Percentiles rank a stretch among this genome's conserved stretches.
phyloP scores from a whole-genome alignment of 129 eudicot genomes.

The Helianthus annuus region HanXRQr2.0-SUNRISE NC_035435.2:99443584-99444083 shows the following conservation, averaged over 20 bases:
- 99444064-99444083: slow-evolving; percentile 93
- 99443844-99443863: slow-evolving; percentile 75
- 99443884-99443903: slow-evolving; percentile 79
- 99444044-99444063: slow-evolving; percentile 97
- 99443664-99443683: slow-evolving; percentile 80
- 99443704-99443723: slow-evolving; percentile 90
- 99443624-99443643: slow-evolving; percentile 85
- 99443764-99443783: slow-evolving; percentile 84
- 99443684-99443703: slow-evolving; percentile 69
- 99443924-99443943: slow-evolving; percentile 71
- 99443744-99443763: slow-evolving; percentile 92
- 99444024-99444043: slow-evolving; percentile 96
- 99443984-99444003: slow-evolving; percentile 73
- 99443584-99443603: slow-evolving; percentile 60
- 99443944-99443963: slow-evolving; percentile 66
- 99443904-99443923: slow-evolving; percentile 81
- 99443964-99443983: slow-evolving; percentile 48
- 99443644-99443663: slow-evolving; percentile 63
- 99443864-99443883: slow-evolving; percentile 78
- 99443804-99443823: slow-evolving; percentile 62
- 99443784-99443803: slow-evolving; percentile 53
- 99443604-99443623: slow-evolving; percentile 83
- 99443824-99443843: slow-evolving; percentile 63
- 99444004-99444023: slow-evolving; percentile 78
- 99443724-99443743: slow-evolving; percentile 92